Evolutionary conservation across 306 rosid genomes (phyloP), one percentile per base, ranked within the genome.

Genomic region (Cucurbita ficifolia): DNA sequence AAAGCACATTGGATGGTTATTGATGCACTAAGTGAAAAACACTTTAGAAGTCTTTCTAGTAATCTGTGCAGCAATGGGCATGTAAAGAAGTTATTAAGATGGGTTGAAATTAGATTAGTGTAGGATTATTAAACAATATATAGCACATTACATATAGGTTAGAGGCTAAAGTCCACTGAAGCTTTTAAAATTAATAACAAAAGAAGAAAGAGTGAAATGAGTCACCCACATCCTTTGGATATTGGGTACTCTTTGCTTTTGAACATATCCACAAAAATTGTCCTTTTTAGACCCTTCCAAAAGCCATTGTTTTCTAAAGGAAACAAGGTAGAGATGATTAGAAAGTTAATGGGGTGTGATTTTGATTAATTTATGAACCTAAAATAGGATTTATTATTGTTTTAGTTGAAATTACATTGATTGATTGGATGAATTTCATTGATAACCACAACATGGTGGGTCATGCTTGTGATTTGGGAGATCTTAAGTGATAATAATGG

Each of bases 381-480:
- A 29, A 70, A 21, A 16, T 71, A 33, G 54, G 36, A 36, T 19
- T 36, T 8, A 2, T 50, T 50, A 3, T 42, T 45, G n/a, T 65
- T 50, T 51, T 52, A 36, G 36, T 72, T n/a, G 63, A 5, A 72
- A 53, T 35, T 52, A 50, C 14, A 52, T 52, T 72, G 39, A 72
- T 54, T 54, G 61, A 72, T 72, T 72, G 64, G 65, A 24, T 72
- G 18, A 69, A 72, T 54, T 55, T 72, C 39, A 10, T 72, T 53
- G 63, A 54, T 55, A 53, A 40, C 39, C 76, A 54, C 65, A 72
- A 72, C 65, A 35, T 54, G 38, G 65, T 72, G 64, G 76, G 64
- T 38, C 76, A 72, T 36, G 43, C 64, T 10, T 72, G 76, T 72
- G 76, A 72, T 72, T 72, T 54, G 76, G 76, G 65, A 54, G 54